Evolutionary conservation across 2,329 filamentous ascomycete species (phyloP).

Genomic region (Xylariomycetidae sp.): DNA sequence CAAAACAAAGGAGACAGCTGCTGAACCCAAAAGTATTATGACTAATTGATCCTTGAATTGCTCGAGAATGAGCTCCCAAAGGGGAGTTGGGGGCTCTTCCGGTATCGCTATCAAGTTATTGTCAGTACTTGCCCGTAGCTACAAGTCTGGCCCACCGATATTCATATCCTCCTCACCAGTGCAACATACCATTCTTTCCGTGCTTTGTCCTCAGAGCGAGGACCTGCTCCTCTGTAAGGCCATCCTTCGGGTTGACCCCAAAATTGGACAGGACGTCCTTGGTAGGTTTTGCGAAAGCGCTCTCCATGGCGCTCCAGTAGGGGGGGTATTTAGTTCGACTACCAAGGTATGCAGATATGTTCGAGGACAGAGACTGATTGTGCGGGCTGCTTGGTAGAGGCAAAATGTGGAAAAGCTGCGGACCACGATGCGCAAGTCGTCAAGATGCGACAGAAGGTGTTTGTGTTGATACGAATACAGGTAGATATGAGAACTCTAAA

Average conservation of each 20-base stretch:
- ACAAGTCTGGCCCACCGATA: neutral
- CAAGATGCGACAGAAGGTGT: too few species aligned
- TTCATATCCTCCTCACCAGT: neutral
- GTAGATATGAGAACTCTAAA: too few species aligned
- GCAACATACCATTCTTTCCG: constrained; percentile 59
- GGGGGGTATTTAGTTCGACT: too few species aligned
- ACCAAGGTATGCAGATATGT: too few species aligned
- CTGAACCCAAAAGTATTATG: constrained; percentile 87
- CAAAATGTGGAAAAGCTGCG: too few species aligned
- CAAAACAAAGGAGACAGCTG: constrained; percentile 86
- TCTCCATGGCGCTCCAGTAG: too few species aligned
- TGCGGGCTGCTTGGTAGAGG: too few species aligned
- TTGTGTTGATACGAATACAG: too few species aligned
- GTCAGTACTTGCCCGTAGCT: constrained; percentile 14
- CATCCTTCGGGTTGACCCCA: constrained; percentile 48
- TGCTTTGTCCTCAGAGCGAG: constrained; percentile 50
- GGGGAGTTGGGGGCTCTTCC: constrained; percentile 90
- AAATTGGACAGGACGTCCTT: constrained; percentile 57
- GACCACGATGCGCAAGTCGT: too few species aligned
- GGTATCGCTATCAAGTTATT: constrained; percentile 59
- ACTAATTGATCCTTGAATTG: constrained; percentile 99
- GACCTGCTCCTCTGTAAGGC: constrained; percentile 58
- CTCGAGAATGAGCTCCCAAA: constrained; percentile 95
- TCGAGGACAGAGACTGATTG: too few species aligned
- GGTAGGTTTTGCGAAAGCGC: constrained; percentile 55